A percentile compares a stretch with the other conserved stretches of the same genome.
Evolutionary conservation across 2,329 filamentous ascomycete species (phyloP).

Genomic region (Torrubiellomyces zombiae): DNA sequence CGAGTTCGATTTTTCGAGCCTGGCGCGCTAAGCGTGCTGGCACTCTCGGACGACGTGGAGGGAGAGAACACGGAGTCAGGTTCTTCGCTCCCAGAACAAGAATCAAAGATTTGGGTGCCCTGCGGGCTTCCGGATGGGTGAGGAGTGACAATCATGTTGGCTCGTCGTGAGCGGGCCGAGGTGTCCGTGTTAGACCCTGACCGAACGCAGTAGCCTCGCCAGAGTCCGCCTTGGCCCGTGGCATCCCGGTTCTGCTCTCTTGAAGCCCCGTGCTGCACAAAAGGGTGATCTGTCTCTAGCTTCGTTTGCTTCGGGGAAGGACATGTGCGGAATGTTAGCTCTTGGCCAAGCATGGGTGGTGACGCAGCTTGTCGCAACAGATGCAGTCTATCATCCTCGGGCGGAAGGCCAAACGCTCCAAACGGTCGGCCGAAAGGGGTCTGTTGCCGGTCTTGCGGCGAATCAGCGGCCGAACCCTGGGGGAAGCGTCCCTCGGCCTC

Average conservation of each 20-base stretch:
- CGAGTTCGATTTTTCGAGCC: slow-evolving; percentile 12
- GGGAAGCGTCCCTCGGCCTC: slow-evolving; percentile 1
- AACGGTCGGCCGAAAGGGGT: slow-evolving; percentile 31
- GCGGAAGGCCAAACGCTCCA: slow-evolving; percentile 19
- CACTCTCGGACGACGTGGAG: slow-evolving; percentile 7
- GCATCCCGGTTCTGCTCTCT: slow-evolving; percentile 36
- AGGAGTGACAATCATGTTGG: slow-evolving; percentile 34
- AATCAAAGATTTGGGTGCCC: slow-evolving; percentile 26
- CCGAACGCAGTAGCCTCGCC: slow-evolving; percentile 55
- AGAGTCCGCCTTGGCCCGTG: slow-evolving; percentile 49
- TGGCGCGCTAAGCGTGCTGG: slow-evolving; percentile 5
- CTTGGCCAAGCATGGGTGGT: slow-evolving; percentile 77
- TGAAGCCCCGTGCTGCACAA: slow-evolving; percentile 25
- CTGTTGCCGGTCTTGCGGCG: too few species aligned
- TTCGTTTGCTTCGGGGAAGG: slow-evolving; percentile 70
- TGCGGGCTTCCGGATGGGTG: slow-evolving; percentile 21
- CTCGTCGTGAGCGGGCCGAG: slow-evolving; percentile 25
- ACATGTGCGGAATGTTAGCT: slow-evolving; percentile 68
- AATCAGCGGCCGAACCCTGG: too few species aligned
- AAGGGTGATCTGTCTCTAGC: slow-evolving; percentile 61
- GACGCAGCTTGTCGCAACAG: slow-evolving; percentile 37
- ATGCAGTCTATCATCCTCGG: slow-evolving; percentile 23
- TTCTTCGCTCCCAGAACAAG: slow-evolving; percentile 23
- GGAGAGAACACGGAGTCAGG: slow-evolving; percentile 14
- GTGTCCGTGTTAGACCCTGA: slow-evolving; percentile 20